Evolutionary conservation across 768 basidiomycete species (phyloP).

Genomic region (Lactarius akahatsu): DNA sequence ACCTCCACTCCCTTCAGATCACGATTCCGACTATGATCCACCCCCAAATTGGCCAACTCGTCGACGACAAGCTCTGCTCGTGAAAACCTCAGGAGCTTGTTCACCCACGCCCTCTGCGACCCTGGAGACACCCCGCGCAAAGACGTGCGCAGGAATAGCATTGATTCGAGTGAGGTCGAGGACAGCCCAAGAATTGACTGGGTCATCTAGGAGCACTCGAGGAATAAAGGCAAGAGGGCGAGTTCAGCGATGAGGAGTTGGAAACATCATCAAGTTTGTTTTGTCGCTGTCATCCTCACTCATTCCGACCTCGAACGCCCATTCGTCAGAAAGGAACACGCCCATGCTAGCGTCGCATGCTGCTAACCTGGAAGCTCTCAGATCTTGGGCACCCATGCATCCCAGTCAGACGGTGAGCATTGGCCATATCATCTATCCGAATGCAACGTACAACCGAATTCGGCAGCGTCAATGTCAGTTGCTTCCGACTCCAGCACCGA

Average conservation of each 20-base stretch:
- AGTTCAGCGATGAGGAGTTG: conserved; percentile 30
- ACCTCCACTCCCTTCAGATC: conserved; percentile 26
- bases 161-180: conserved; percentile 30
- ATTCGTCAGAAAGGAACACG: not conserved
- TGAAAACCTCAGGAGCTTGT: conserved; percentile 24
- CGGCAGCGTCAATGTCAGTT: conserved; percentile 21
- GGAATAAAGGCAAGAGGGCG: conserved; percentile 28
- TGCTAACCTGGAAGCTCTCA: conserved; percentile 23
- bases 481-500: conserved; percentile 21
- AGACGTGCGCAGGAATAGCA: conserved; percentile 26
- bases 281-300: not conserved
- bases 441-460: not conserved
- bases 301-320: not conserved
- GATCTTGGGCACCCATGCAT: conserved; percentile 11
- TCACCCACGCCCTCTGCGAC: conserved; percentile 24
- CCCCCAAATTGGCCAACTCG: no score
- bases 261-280: conserved; percentile 22
- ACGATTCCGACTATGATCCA: conserved; percentile 30
- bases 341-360: conserved; percentile 20
- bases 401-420: conserved; percentile 17
- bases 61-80: conserved; percentile 19
- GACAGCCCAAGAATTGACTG: conserved; percentile 28
- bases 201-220: conserved; percentile 25
- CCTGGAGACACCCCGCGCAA: conserved; percentile 22
- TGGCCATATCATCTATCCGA: not conserved